Percentiles rank a stretch among this genome's conserved stretches.
phyloP scores from a whole-genome alignment of 2,329 filamentous ascomycete genomes.

The Daldinia eschscholtzii region DNA sequence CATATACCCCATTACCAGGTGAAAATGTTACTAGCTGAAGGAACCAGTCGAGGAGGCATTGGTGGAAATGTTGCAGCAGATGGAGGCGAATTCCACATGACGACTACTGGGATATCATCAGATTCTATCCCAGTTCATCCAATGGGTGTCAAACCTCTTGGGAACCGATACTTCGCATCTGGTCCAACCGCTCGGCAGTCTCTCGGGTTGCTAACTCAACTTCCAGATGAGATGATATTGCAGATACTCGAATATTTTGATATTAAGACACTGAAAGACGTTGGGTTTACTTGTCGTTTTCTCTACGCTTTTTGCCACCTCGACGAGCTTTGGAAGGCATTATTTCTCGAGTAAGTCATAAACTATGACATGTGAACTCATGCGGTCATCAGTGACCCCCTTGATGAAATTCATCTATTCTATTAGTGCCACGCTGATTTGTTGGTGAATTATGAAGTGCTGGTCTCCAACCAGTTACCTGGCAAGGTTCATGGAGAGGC shows the following conservation, averaged over 20 bases:
- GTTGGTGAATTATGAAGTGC: constrained; percentile 50
- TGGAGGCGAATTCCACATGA: constrained; percentile 30
- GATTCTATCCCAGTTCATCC: constrained; percentile 80
- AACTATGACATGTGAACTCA: constrained; percentile 18
- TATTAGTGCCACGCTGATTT: constrained; percentile 30
- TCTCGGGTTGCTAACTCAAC: constrained; percentile 72
- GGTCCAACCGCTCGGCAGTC: constrained; percentile 74
- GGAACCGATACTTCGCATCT: constrained; percentile 80
- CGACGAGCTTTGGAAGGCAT: constrained; percentile 89
- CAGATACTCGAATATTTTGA: constrained; percentile 82
- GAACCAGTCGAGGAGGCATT: constrained; percentile 40
- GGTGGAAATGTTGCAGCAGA: constrained; percentile 27
- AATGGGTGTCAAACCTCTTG: constrained; percentile 85
- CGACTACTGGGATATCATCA: constrained; percentile 27
- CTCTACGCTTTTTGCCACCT: constrained; percentile 85
- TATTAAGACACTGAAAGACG: constrained; percentile 67
- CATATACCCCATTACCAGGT: not conserved
- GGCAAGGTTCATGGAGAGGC: constrained; percentile 87
- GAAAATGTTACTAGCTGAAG: constrained; percentile 46
- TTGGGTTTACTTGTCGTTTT: constrained; percentile 86
- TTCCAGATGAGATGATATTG: constrained; percentile 86
- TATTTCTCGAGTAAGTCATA: constrained; percentile 84
- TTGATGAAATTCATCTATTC: constrained; percentile 9
- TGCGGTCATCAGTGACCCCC: constrained; percentile 12
- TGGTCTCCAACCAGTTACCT: constrained; percentile 64